A percentile compares a stretch with the other conserved stretches of the same genome.
Evolutionary conservation across 164 flowering plant species (phyloP).

Genomic region (Piper betle): DNA sequence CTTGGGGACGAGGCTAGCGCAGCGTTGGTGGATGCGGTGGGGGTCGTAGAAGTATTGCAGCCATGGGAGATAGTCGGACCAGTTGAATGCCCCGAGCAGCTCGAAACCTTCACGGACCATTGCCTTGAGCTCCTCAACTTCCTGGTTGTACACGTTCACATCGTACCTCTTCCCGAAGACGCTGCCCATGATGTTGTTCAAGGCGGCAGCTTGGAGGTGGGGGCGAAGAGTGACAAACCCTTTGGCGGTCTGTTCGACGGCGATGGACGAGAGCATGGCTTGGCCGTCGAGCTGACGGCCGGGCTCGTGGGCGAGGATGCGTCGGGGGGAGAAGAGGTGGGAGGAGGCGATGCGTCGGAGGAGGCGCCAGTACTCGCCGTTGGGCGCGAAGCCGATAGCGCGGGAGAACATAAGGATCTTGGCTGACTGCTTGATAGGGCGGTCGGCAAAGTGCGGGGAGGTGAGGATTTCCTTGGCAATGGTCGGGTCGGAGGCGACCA

Average conservation of each 20-base stretch:
- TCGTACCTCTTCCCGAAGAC: slow-evolving; percentile 55
- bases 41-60: slow-evolving; percentile 44
- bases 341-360: slow-evolving; percentile 47
- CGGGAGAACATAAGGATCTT: slow-evolving; percentile 48
- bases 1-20: slow-evolving; percentile 41
- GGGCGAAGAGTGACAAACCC: slow-evolving; percentile 31
- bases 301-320: slow-evolving; percentile 36
- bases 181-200: slow-evolving; percentile 52
- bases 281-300: slow-evolving; percentile 29
- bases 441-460: slow-evolving; percentile 50
- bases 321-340: slow-evolving; percentile 47
- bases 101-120: slow-evolving; percentile 72
- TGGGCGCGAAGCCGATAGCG: slow-evolving; percentile 76
- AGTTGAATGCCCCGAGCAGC: slow-evolving; percentile 65
- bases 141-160: slow-evolving; percentile 4
- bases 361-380: slow-evolving; percentile 64
- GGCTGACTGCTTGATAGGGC: slow-evolving; percentile 70
- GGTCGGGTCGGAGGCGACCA: slow-evolving; percentile 44
- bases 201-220: slow-evolving; percentile 40
- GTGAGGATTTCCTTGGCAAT: slow-evolving; percentile 50
- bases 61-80: slow-evolving; percentile 64
- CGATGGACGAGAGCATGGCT: slow-evolving; percentile 28
- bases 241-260: slow-evolving; percentile 10
- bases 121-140: slow-evolving; percentile 25
- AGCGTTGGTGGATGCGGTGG: slow-evolving; percentile 20